Conservation (phyloP, 177 flowering plant genomes). For the Vitis hybrid region DNA sequence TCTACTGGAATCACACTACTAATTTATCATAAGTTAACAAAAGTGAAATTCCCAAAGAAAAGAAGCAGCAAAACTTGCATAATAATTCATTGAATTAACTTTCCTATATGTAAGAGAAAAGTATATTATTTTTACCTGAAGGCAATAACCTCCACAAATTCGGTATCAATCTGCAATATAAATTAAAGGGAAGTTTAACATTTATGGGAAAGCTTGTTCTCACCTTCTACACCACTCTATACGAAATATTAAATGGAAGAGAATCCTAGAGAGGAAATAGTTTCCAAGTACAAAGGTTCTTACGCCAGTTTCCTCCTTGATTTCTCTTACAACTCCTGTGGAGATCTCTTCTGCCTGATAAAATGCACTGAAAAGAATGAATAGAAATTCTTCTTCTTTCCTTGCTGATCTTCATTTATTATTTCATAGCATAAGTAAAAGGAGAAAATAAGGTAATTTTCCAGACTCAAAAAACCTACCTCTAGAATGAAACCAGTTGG, state of each 20-base stretch:
- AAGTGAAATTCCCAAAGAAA: not conserved
- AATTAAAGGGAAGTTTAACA: not conserved
- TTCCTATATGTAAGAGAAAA: not conserved
- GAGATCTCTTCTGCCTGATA: slow-evolving; percentile 71
- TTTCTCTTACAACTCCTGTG: slow-evolving; percentile 70
- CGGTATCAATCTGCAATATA: slow-evolving; percentile 62
- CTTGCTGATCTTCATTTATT: not conserved
- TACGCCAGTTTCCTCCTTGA: slow-evolving; percentile 85
- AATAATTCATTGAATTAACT: not conserved
- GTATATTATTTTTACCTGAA: slow-evolving; percentile 51
- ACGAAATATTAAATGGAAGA: not conserved
- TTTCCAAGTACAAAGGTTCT: slow-evolving; percentile 14
- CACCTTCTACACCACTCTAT: not conserved
- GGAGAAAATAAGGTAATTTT: not conserved
- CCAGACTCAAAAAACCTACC: slow-evolving; percentile 31
- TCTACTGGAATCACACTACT: too few relatives aligned
- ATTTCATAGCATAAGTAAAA: not conserved
- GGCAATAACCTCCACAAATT: slow-evolving; percentile 70
- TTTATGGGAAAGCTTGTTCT: not conserved
- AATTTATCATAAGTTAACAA: too few relatives aligned
- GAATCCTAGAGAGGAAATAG: not conserved
- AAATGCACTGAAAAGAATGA: slow-evolving; percentile 2
- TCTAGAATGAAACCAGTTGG: slow-evolving; percentile 74
- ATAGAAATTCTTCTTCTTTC: not conserved
- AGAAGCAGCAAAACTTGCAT: not conserved